phyloP scores from a whole-genome alignment of 768 basidiomycete genomes.

The Dacryopinax primogenitus region DNA sequence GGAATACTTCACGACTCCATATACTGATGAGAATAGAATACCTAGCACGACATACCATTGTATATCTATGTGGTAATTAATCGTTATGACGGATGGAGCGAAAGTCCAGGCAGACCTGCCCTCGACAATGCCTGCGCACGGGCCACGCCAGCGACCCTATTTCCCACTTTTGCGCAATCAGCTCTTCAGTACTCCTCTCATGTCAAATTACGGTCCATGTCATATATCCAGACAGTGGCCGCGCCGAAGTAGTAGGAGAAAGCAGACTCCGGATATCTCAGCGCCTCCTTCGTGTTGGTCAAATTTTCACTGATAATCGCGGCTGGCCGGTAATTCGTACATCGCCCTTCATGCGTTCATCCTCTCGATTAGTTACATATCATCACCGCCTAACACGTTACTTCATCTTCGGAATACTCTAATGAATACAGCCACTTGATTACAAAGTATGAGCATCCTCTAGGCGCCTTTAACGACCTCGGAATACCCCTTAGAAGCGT shows the following conservation, averaged over 20 bases:
- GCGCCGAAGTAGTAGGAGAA: slow-evolving; percentile 8
- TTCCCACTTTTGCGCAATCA: not conserved
- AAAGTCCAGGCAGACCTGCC: not conserved
- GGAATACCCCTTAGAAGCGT: not conserved
- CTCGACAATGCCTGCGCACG: slow-evolving; percentile 1
- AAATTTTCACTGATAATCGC: slow-evolving; percentile 1
- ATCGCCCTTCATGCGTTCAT: not conserved
- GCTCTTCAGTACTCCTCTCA: not conserved
- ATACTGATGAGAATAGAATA: not conserved
- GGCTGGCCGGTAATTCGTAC: slow-evolving; percentile 3
- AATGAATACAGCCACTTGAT: not conserved
- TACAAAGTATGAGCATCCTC: not conserved
- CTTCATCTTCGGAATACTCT: too few relatives aligned
- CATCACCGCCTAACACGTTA: too few relatives aligned
- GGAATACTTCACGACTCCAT: not conserved
- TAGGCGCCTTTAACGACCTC: not conserved
- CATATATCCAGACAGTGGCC: not conserved
- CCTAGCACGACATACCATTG: not conserved
- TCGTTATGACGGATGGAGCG: not conserved
- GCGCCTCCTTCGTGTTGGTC: not conserved
- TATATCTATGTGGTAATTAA: not conserved
- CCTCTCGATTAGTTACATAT: not conserved
- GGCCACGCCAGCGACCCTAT: not conserved
- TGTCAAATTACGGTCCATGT: slow-evolving; percentile 9
- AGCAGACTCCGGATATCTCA: not conserved